A percentile compares a stretch with the other conserved stretches of the same genome.
Conservation (phyloP, 805 yeast genomes). For the Wickerhamiella qilinensis region DNA sequence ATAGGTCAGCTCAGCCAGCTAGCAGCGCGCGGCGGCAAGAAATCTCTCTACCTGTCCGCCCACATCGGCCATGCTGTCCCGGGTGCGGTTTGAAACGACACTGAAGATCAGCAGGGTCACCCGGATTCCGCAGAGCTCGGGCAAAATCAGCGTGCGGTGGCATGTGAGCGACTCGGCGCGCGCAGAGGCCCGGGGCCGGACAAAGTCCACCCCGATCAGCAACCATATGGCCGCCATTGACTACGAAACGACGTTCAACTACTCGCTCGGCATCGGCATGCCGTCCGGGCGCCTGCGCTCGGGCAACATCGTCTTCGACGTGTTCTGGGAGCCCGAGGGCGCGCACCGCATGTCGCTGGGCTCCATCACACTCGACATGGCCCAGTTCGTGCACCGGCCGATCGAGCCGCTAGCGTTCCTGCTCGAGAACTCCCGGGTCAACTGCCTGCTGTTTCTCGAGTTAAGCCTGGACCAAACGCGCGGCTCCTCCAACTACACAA, state of each 20-base stretch:
- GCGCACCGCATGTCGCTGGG: slow-evolving; percentile 43
- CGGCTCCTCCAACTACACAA: slow-evolving; percentile 28
- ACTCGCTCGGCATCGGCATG: slow-evolving; percentile 26
- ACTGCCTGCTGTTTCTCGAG: slow-evolving; percentile 35
- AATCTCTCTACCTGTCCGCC: no score
- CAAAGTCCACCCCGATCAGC: slow-evolving; percentile 29
- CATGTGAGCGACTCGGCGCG: slow-evolving; percentile 35
- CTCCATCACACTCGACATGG: slow-evolving; percentile 42
- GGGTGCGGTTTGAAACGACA: slow-evolving; percentile 44
- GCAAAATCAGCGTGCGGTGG: slow-evolving; percentile 51
- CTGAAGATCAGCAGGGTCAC: slow-evolving; percentile 50
- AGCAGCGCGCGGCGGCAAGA: no score
- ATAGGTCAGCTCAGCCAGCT: no score
- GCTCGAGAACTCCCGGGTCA: slow-evolving; percentile 63
- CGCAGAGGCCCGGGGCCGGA: slow-evolving; percentile 30
- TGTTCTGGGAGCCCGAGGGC: slow-evolving; percentile 27
- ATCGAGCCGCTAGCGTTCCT: slow-evolving; percentile 42
- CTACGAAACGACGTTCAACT: slow-evolving; percentile 24
- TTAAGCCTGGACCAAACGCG: slow-evolving; percentile 32
- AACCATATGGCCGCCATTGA: slow-evolving; percentile 40
- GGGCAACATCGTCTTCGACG: slow-evolving; percentile 27
- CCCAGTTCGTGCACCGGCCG: slow-evolving; percentile 49
- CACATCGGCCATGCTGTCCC: slow-evolving; percentile 18
- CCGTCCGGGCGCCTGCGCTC: slow-evolving; percentile 23
- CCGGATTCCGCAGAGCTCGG: slow-evolving; percentile 72